Evolutionary conservation across 2,329 filamentous ascomycete species (phyloP), one percentile per base, ranked within the genome.

Genomic region (Dactylellina sp.): DNA sequence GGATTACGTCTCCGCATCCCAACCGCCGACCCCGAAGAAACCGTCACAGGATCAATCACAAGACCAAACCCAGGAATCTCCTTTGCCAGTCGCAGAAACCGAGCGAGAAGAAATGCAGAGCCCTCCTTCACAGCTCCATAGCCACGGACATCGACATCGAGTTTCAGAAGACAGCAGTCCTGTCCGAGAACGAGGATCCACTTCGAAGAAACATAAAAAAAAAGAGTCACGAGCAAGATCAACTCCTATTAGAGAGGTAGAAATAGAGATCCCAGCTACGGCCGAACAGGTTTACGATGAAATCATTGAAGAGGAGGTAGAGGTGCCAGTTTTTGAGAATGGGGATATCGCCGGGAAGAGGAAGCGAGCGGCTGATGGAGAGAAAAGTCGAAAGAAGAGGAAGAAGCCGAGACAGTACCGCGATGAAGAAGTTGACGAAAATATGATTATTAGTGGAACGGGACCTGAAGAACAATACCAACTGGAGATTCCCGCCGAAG

Each of bases 1-100:
- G 62, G 39, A 25, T 22, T 57, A 24, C 46, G 53, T 68, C 20
- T 57, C 46, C 5, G 53, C 35, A 14, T 55, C 50, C 2, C 50
- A 39, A 44, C 39, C 52, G 7, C 35, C 62, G 11, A 66, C 62
- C 24, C 62, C 63, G 7, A 44, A 68, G 9, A 68, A 68, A 11
- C 24, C 44, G 18, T 59, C 62, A n/a, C 63, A 60, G n/a, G 14
- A 22, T 18, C 25, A 55, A 42, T 37, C 46, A 6, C 53, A 52
- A 44, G 20, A 14, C 14, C 22, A 35, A 35, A 1, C 35, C 18
- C 44, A 37, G 53, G 18, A n/a, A 16, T 66, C 42, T 16, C 49
- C 40, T 22, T 40, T 47, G 5, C 28, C 24, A 5, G 22, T 14
- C 3, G 14, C 24, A 25, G 12, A 50, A 24, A 16, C 12, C 32